Evolutionary conservation across 208 protist species (phyloP).

Genomic region (Leishmania tarentolae): DNA sequence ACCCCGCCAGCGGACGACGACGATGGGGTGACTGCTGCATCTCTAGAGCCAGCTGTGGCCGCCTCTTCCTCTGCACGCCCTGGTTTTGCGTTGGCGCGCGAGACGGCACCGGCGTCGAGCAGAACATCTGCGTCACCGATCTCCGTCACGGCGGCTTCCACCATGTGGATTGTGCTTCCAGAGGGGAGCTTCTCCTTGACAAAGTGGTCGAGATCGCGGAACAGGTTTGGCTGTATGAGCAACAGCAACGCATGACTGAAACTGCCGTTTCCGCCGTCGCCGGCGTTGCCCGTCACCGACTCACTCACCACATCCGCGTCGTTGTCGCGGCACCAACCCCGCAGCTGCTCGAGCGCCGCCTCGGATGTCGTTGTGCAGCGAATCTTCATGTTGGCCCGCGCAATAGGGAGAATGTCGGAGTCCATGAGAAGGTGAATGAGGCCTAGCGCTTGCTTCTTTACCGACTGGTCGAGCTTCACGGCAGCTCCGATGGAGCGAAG

Average conservation of each 20-base stretch:
- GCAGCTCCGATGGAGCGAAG: slow-evolving; percentile 94
- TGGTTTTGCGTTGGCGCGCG: slow-evolving; percentile 26
- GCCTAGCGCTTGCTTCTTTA: slow-evolving; percentile 94
- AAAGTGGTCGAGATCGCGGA: slow-evolving; percentile 74
- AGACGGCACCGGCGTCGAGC: slow-evolving; percentile 22
- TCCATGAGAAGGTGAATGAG: slow-evolving; percentile 93
- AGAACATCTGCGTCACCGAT: slow-evolving; percentile 34
- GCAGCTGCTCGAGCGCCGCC: slow-evolving; percentile 43
- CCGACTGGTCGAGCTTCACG: slow-evolving; percentile 88
- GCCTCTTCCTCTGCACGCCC: slow-evolving; percentile 6
- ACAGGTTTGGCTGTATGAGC: slow-evolving; percentile 70
- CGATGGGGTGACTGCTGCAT: neutral
- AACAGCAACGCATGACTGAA: slow-evolving; percentile 48
- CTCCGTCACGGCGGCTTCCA: slow-evolving; percentile 74
- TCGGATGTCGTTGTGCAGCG: slow-evolving; percentile 64
- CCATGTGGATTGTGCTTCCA: slow-evolving; percentile 71
- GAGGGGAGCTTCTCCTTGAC: slow-evolving; percentile 65
- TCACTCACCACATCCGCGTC: slow-evolving; percentile 48
- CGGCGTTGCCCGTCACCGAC: neutral
- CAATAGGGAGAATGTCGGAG: slow-evolving; percentile 89
- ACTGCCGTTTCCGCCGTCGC: slow-evolving; percentile 1
- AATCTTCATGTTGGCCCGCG: slow-evolving; percentile 94
- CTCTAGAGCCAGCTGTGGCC: neutral
- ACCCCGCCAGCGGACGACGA: neutral
- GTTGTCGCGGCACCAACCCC: slow-evolving; percentile 62